phyloP scores from a whole-genome alignment of 2,329 filamentous ascomycete species.

The Aspergillus aculeatus region DNA sequence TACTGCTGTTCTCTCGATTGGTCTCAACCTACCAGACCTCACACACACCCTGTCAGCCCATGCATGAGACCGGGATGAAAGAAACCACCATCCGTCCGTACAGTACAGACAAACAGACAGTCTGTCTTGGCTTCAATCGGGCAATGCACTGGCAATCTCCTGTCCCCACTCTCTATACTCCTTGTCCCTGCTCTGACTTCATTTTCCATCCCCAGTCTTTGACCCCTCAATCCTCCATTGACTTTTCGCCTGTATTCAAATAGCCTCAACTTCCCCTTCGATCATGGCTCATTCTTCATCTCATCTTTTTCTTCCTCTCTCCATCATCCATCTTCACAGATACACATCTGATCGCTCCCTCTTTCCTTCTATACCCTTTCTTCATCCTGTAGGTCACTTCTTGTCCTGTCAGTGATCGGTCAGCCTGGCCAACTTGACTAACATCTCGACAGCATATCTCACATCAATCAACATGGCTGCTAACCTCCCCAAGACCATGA shows the following conservation, averaged over 20 bases:
- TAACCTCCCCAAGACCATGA: conserved; percentile 56
- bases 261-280: conserved; percentile 7
- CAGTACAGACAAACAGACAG: background rate
- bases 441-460: background rate
- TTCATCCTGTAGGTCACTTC: background rate
- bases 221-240: background rate
- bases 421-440: background rate
- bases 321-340: background rate
- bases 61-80: background rate
- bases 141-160: background rate
- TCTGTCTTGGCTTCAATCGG: background rate
- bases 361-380: background rate
- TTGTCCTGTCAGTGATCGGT: no score
- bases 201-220: background rate
- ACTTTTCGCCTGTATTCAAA: conserved; percentile 3
- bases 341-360: background rate
- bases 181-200: background rate
- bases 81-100: no score
- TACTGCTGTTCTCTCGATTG: no score
- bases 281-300: conserved; percentile 5
- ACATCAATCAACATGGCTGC: conserved; percentile 31
- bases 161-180: background rate
- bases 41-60: background rate
- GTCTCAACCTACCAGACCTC: no score
- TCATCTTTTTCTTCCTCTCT: conserved; percentile 2